Base-by-base conservation (phyloP, 23 red algal species). In the Gracilaria caudata region DNA sequence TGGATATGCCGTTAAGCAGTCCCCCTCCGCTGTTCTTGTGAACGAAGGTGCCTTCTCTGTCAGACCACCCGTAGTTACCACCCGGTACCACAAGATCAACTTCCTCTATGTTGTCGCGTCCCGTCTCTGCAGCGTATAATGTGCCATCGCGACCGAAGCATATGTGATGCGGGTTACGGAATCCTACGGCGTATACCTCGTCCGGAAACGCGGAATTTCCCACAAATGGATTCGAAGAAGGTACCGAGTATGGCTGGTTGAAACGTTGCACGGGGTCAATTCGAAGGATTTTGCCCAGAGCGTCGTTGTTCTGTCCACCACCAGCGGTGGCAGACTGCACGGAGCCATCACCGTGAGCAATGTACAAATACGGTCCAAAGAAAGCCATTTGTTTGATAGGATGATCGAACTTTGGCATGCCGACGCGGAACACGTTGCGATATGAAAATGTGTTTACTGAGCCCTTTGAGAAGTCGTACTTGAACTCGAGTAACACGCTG, bases 331-430 rank as follows among this genome's bases (percentile, higher is more conserved):
- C 63, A 24, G 83, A 87, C 38, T 87, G 83, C 64, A 73, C 83
- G 7, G 83, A 87, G 38, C 83, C 83, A 39, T 87, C 83, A 14
- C 83, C 83, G 17, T 87, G 83, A 6, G 63, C 63, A 14, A 87
- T 77, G 32, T 75, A 77, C 40, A 87, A 87, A 24, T 55, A 11
- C 16, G 43, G 61, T 11, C 83, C 68, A 19, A 33, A 55, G 66
- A 87, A 87, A 3, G 44, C 83, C 66, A 87, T 74, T 60, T 87
- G 83, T 47, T 87, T 87, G 44, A 87, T 77, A 19, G 83, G 83
- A 49, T 87, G 83, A 33, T 87, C 83, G 38, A 74, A 87, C 7
- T 77, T 68, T 14, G 63, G 64, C 83, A 87, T 87, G 21, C 83
- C 83, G 45, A 87, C 32, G 2, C 83, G 83, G 47, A 87, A 59